These are phyloP conservation scores for Trichoderma virens DNA, from an alignment of 495 filamentous ascomycete species.

Conservation along the genomic window DNA sequence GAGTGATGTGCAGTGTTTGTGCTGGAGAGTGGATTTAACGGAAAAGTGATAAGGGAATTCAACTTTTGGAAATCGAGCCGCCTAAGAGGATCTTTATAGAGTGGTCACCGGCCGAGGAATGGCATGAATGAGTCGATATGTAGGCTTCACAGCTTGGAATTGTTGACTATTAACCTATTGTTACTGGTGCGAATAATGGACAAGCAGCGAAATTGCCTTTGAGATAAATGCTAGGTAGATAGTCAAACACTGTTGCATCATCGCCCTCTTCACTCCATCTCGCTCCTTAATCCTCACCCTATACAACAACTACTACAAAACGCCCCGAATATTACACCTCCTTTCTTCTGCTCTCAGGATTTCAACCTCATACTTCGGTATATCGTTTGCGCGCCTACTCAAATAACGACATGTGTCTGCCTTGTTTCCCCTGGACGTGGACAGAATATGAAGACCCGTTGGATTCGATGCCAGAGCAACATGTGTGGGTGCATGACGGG, in stretches of 20 bases:
- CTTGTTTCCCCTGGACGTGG: constrained; percentile 30
- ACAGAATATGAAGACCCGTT: constrained; percentile 12
- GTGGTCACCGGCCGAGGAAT: too few species aligned
- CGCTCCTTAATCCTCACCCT: neutral
- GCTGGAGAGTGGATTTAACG: too few species aligned
- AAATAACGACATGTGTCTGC: constrained; percentile 37
- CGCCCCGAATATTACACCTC: neutral
- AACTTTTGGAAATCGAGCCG: too few species aligned
- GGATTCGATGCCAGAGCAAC: constrained; percentile 14
- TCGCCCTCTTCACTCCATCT: neutral
- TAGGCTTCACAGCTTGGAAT: too few species aligned
- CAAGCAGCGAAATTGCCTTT: neutral
- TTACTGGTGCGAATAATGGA: neutral
- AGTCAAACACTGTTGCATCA: neutral
- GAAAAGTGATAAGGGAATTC: too few species aligned
- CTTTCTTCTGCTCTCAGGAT: neutral
- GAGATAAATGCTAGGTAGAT: too few species aligned
- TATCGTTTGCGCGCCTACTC: too few species aligned
- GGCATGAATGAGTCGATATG: too few species aligned
- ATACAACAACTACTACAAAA: neutral
- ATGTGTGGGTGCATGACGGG: constrained; percentile 11
- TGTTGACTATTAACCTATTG: neutral
- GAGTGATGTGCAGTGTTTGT: neutral
- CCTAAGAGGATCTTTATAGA: too few species aligned
- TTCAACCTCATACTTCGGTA: neutral